A percentile compares a stretch with the other conserved stretches of the same genome.
These are phyloP conservation scores for Parietaria judaica DNA, from an alignment of 306 rosid genomes.

Conservation along the genomic window DNA sequence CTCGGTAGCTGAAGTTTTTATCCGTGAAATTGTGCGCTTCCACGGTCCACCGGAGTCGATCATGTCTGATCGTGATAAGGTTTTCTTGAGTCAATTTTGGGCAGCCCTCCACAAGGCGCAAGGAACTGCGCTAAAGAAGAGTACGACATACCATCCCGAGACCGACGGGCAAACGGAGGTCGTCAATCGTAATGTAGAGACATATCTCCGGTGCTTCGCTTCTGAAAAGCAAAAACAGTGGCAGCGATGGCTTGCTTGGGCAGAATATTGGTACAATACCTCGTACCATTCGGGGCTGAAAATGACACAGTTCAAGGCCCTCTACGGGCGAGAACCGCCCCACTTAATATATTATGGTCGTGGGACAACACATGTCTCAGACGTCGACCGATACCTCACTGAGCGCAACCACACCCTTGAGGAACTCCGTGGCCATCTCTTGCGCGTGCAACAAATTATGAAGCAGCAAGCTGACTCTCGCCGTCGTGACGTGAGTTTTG, in stretches of 20 bases:
- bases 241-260: not conserved
- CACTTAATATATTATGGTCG: not conserved
- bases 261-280: not conserved
- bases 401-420: not conserved
- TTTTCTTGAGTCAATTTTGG: not conserved
- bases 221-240: not conserved
- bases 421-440: not conserved
- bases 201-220: not conserved
- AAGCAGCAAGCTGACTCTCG: not conserved
- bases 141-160: not conserved
- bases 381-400: not conserved
- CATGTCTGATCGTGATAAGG: not conserved
- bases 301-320: not conserved
- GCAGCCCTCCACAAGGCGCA: not conserved
- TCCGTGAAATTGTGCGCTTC: not conserved
- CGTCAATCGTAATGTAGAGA: not conserved
- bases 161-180: not conserved
- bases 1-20: not conserved
- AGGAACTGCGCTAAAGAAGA: not conserved
- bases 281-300: not conserved
- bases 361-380: too few relatives aligned
- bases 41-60: not conserved
- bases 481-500: not conserved
- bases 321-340: not conserved
- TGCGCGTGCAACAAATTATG: not conserved